Percentiles rank a stretch among this genome's conserved stretches.
phyloP scores from a whole-genome alignment of 495 filamentous ascomycete genomes.

The Aspergillus hancockii region DNA sequence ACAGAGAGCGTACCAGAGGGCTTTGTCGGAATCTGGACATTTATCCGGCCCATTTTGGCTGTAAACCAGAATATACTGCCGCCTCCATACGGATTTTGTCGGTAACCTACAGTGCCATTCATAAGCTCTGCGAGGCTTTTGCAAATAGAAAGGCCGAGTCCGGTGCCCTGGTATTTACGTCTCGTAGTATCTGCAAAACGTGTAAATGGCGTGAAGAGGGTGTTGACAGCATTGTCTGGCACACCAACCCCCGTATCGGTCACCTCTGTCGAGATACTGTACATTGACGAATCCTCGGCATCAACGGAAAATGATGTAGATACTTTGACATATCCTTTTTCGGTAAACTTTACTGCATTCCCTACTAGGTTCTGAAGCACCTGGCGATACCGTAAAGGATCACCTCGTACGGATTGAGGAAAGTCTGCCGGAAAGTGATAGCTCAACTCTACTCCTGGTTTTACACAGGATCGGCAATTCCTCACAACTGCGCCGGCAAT shows the following conservation, averaged over 20 bases:
- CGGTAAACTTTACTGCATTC: conserved; percentile 89
- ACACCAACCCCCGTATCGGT: conserved; percentile 86
- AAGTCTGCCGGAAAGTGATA: conserved; percentile 51
- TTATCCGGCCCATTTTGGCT: conserved; percentile 45
- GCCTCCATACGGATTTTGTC: conserved; percentile 49
- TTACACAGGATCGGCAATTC: conserved; percentile 52
- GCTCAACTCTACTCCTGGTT: conserved; percentile 58
- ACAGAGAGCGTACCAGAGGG: not conserved
- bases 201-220: conserved; percentile 82
- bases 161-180: conserved; percentile 77
- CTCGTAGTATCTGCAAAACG: conserved; percentile 81
- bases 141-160: conserved; percentile 77
- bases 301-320: conserved; percentile 53
- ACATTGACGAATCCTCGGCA: conserved; percentile 40
- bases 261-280: conserved; percentile 54
- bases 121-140: conserved; percentile 81
- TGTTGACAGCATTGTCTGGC: conserved; percentile 67
- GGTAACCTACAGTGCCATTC: conserved; percentile 69
- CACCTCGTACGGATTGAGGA: conserved; percentile 53
- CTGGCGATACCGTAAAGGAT: conserved; percentile 77
- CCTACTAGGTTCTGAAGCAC: conserved; percentile 84
- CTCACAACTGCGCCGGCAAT: conserved; percentile 57
- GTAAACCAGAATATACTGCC: conserved; percentile 66
- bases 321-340: conserved; percentile 64
- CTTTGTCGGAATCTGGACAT: not conserved